Base-by-base conservation (phyloP, 2,329 filamentous ascomycete genomes). In the Falciphora oryzae region DNA sequence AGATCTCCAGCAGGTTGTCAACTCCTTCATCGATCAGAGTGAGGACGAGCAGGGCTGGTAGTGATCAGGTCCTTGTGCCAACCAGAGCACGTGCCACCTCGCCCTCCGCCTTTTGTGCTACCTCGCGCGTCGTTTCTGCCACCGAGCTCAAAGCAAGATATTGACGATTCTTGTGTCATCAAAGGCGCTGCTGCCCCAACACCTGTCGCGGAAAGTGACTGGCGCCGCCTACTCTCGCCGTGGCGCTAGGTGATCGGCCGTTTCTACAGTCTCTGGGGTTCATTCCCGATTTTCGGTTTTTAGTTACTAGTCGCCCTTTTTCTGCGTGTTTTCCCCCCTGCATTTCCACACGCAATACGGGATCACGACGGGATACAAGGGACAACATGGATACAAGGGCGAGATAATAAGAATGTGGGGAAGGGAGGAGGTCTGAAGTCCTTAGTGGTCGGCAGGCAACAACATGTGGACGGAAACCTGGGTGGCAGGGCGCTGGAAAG, bases 1-100 rank as follows among this genome's bases (percentile, higher is more conserved):
- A 58, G 57, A 29, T 58, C 57, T 58, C 57, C 57, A 58, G 57
- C 57, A 58, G 57, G 18, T 25, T 6, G 57, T 58, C 28, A 22
- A 58, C 25, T 58, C 57, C 28, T 31, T 58, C 25, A 27, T 58
- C 57, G 44, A 53, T 13, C 44, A 53, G 44, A 53, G 44, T 53
- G 44, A 53, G 18, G 44, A 53, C 44, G 44, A n/a, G 18, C 38
- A 44, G 22, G 44, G 44, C 44, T 53, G 44, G 44, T 53, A 53
- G 22, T n/a, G 22, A n/a, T 53, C 5, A 22, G 38, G 18, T 18
- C 4, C 38, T 44, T 44, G 38, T 44, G 38, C 18, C 44, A 11
- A 14, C 2, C 35, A 50, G 13, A 50, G 38, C 14, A 44, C 18
- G 16, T 3, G 38, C 44, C 44, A 50, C 44, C 44, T n/a, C 14